These are phyloP conservation scores for Stylonectria norvegica DNA, from an alignment of 2,329 filamentous ascomycete species.

Conservation along the genomic window DNA sequence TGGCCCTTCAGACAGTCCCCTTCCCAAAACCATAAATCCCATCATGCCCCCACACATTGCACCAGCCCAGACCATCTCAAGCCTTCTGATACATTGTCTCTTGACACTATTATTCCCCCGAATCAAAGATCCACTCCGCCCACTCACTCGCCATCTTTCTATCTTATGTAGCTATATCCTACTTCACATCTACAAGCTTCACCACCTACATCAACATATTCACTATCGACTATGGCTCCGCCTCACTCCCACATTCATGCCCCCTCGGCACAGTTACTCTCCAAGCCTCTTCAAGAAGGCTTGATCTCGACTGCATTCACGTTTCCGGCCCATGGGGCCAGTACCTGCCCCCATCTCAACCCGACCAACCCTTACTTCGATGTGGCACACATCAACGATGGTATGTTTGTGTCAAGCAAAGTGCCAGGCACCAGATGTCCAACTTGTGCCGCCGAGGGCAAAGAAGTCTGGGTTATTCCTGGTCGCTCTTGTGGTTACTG, in stretches of 20 bases:
- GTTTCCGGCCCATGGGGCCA: no score
- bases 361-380: constrained; percentile 1
- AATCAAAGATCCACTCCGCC: background rate
- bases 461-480: constrained; percentile 55
- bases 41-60: constrained; percentile 27
- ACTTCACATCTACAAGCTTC: constrained; percentile 1
- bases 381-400: background rate
- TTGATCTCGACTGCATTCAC: no score
- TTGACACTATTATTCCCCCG: constrained; percentile 7
- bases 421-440: constrained; percentile 52
- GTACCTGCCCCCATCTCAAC: no score
- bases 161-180: no score
- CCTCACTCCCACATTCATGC: constrained; percentile 4
- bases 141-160: constrained; percentile 3
- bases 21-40: constrained; percentile 34
- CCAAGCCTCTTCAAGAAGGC: constrained; percentile 2
- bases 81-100: constrained; percentile 13
- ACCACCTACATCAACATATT: no score
- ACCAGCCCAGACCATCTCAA: constrained; percentile 12
- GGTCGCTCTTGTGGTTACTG: constrained; percentile 50
- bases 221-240: no score
- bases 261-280: background rate
- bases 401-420: constrained; percentile 19
- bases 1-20: no score
- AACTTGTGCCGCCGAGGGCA: constrained; percentile 46